Percentiles rank a stretch among this genome's conserved stretches.
Evolutionary conservation across 257 asterid species (phyloP).

Genomic region (Capsicum pubescens): DNA sequence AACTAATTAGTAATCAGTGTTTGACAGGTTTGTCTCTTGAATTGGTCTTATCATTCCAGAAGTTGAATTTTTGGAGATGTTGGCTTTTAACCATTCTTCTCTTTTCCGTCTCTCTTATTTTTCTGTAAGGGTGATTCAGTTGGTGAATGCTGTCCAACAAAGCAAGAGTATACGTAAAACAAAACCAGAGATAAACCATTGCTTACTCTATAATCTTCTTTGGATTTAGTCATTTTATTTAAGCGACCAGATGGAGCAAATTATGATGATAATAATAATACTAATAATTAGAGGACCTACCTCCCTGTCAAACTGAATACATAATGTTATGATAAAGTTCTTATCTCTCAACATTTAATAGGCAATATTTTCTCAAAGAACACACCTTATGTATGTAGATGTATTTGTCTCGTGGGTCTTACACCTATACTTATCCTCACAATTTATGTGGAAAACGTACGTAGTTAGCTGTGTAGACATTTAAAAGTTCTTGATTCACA

Average conservation of each 20-base stretch:
- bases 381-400: background rate
- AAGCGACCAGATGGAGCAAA: background rate
- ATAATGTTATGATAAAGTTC: background rate
- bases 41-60: background rate
- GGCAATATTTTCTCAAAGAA: background rate
- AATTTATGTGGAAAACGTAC: background rate
- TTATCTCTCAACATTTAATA: background rate
- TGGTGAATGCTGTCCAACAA: background rate
- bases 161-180: background rate
- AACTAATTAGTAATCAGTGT: background rate
- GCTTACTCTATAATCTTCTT: background rate
- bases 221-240: slow-evolving; percentile 6
- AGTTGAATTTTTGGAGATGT: background rate
- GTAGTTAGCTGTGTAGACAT: background rate
- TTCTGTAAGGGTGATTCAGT: background rate
- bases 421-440: background rate
- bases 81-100: background rate
- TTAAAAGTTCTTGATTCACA: background rate
- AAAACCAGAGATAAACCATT: background rate
- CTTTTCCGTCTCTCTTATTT: background rate
- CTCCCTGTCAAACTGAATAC: background rate
- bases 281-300: background rate
- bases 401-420: background rate
- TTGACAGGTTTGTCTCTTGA: background rate
- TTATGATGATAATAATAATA: background rate